Evolutionary conservation across 257 asterid species (phyloP).

Genomic region (Handroanthus guayacan): DNA sequence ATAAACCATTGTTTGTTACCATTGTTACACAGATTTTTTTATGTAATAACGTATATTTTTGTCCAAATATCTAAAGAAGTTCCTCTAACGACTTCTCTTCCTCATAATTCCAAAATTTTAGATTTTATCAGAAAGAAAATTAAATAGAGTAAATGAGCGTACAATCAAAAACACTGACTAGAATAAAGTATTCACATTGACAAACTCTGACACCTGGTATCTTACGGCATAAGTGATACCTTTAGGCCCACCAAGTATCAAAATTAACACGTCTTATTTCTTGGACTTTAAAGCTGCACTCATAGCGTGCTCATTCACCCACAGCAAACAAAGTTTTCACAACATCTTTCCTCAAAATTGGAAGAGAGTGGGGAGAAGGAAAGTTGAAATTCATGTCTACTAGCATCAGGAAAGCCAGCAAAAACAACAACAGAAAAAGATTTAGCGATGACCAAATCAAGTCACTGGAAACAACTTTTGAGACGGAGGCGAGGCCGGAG

Average conservation of each 20-base stretch:
- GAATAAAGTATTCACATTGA: not conserved
- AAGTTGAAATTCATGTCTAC: constrained; percentile 36
- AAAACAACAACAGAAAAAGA: constrained; percentile 52
- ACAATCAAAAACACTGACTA: not conserved
- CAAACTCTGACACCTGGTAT: constrained; percentile 38
- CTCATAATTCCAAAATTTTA: too few relatives aligned
- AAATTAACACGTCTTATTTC: constrained; percentile 41
- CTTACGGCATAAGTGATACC: constrained; percentile 29
- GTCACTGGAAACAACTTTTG: constrained; percentile 68
- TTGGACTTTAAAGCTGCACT: constrained; percentile 34
- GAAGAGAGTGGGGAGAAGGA: not conserved
- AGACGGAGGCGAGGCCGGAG: constrained; percentile 75
- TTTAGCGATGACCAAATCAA: constrained; percentile 73
- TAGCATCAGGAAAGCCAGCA: constrained; percentile 33
- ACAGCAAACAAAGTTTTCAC: constrained; percentile 20
- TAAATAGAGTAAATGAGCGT: too few relatives aligned
- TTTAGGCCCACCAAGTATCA: constrained; percentile 45
- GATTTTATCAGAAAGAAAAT: too few relatives aligned
- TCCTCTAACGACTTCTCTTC: too few relatives aligned
- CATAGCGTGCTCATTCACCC: constrained; percentile 25
- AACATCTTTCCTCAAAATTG: constrained; percentile 10
- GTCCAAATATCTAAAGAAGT: too few relatives aligned
- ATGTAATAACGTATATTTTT: too few relatives aligned
- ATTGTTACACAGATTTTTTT: too few relatives aligned
- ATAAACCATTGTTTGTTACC: too few relatives aligned